These are phyloP conservation scores for Turnera subulata DNA, from an alignment of 345 rosid genomes.

Conservation along the genomic window DNA sequence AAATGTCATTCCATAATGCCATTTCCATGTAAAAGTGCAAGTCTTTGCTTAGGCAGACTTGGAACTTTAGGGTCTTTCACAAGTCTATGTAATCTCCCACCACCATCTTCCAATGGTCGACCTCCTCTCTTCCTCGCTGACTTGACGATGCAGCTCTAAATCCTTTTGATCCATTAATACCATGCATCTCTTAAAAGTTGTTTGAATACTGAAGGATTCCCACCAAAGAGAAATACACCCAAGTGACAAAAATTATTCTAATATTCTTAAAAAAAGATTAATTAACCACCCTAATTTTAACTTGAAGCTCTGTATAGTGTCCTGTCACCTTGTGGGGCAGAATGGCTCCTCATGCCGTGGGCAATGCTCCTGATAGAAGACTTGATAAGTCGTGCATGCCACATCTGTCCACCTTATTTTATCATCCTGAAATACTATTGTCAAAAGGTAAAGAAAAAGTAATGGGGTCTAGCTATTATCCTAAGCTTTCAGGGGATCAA, in stretches of 20 bases:
- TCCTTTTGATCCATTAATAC: too few relatives aligned
- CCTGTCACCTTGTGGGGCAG: background rate
- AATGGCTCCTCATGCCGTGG: background rate
- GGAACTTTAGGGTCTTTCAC: background rate
- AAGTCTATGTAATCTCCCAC: background rate
- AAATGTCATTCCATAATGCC: too few relatives aligned
- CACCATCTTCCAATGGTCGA: conserved; percentile 16
- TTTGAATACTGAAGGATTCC: too few relatives aligned
- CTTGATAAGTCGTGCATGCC: background rate
- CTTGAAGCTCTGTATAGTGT: background rate
- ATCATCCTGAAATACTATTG: background rate
- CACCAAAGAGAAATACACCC: too few relatives aligned
- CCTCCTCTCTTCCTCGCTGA: conserved; percentile 17
- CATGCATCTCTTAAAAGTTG: too few relatives aligned
- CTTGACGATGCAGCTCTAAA: background rate
- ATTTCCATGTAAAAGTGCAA: too few relatives aligned
- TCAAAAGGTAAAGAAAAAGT: background rate
- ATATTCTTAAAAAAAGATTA: too few relatives aligned
- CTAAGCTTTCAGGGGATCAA: conserved; percentile 18
- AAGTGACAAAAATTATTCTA: too few relatives aligned
- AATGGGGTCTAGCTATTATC: conserved; percentile 14
- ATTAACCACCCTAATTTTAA: background rate
- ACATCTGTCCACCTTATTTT: conserved; percentile 1
- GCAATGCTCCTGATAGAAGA: conserved; percentile 21
- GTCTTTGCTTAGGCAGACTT: too few relatives aligned